These are phyloP conservation scores for Hypocreales sp. DNA, from an alignment of 2,329 filamentous ascomycete species.

Conservation along the genomic window DNA sequence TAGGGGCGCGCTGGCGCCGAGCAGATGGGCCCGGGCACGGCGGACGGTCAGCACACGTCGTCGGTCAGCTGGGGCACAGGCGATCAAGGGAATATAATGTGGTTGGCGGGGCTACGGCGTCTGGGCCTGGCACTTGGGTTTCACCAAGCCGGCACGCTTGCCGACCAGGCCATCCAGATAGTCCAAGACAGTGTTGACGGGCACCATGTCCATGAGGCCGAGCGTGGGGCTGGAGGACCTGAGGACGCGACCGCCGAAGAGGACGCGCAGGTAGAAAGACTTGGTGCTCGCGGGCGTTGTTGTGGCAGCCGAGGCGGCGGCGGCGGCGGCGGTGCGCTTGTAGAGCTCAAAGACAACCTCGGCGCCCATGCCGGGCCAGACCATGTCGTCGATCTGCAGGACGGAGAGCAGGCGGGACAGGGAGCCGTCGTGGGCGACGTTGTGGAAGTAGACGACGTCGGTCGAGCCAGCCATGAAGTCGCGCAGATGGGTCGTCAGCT, in stretches of 20 bases:
- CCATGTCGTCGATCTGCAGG: conserved; percentile 59
- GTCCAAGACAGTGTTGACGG: conserved; percentile 43
- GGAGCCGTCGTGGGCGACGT: conserved; percentile 68
- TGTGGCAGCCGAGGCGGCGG: background rate
- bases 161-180: conserved; percentile 64
- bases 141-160: conserved; percentile 24
- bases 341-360: conserved; percentile 69
- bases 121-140: conserved; percentile 11
- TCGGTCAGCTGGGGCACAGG: too few relatives aligned
- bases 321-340: conserved; percentile 15
- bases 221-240: conserved; percentile 52
- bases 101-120: background rate
- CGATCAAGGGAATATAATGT: too few relatives aligned
- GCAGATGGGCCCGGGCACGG: too few relatives aligned
- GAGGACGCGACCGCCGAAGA: conserved; percentile 55
- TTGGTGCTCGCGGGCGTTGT: conserved; percentile 3
- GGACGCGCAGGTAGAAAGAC: conserved; percentile 43
- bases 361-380: conserved; percentile 72
- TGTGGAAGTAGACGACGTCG: conserved; percentile 47
- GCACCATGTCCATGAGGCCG: conserved; percentile 57
- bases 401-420: conserved; percentile 52
- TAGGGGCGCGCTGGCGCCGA: too few relatives aligned
- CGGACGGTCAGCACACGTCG: too few relatives aligned
- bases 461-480: conserved; percentile 26
- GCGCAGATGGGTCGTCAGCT: conserved; percentile 52